Evolutionary conservation across 1,139 yeast species (phyloP), one percentile per base, ranked within the genome.

Genomic region (Williopsis jadinii): DNA sequence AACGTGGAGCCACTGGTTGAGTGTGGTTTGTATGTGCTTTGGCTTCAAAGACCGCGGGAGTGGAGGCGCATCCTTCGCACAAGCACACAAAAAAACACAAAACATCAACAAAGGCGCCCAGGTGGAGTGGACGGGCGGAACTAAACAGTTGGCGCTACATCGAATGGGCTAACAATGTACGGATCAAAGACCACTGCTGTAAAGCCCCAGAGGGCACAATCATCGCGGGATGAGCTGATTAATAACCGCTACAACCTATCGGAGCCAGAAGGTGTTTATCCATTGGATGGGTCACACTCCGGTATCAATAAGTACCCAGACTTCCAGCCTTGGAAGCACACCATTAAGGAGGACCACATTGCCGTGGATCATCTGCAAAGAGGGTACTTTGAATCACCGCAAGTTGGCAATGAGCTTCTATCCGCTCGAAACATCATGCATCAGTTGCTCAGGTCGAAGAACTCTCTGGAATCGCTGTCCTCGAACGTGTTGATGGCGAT

Each of bases 301-400:
- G 36, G 24, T 35, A 30, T 12, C 30, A 19, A 19, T 19, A 37
- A 27, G 36, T 55, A 50, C 54, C 96, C 96, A 1, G 96, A 87
- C 61, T 86, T 79, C 58, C 68, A 68, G 43, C 86, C 94, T 0
- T 87, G 95, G 95, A 66, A 68, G 41, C 90, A 83, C 53, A 73
- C 74, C 10, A 56, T 73, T 5, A 72, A 70, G 32, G 77, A 82
- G 41, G 83, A 77, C 50, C 63, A 63, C 4, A 56, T 76, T 6
- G 70, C 77, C 50, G 59, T 70, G 24, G 67, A 63, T 36, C 69
- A 70, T 53, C 65, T 80, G 15, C 79, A 77, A 37, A 75, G 78
- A 52, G 88, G 90, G 9, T 77, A 68, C 51, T 66, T 66, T 39
- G 76, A 77, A 40, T 63, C 75, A 2, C 73, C 84, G 1, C 64